Evolutionary conservation across 306 rosid species (phyloP).

Genomic region (Bauhinia variegata): DNA sequence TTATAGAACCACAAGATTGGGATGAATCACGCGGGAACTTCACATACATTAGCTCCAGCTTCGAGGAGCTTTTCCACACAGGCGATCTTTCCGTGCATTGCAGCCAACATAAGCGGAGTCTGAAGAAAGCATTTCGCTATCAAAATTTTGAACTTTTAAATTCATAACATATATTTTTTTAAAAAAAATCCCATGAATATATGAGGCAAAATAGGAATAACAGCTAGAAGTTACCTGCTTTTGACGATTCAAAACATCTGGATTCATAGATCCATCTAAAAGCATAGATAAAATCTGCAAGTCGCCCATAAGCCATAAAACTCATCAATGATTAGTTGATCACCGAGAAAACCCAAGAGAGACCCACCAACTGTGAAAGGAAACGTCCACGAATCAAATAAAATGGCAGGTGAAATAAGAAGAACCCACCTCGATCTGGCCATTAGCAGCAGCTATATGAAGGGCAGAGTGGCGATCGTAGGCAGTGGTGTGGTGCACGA

Average conservation of each 20-base stretch:
- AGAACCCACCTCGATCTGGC: slow-evolving; percentile 85
- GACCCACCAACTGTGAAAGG: slow-evolving; percentile 14
- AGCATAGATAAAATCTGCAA: slow-evolving; percentile 76
- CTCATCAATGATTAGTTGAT: too few relatives aligned
- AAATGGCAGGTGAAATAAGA: not conserved
- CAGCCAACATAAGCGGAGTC: slow-evolving; percentile 98
- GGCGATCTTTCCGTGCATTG: slow-evolving; percentile 90
- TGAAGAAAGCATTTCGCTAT: slow-evolving; percentile 44
- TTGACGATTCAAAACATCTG: slow-evolving; percentile 89
- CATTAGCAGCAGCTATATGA: slow-evolving; percentile 95
- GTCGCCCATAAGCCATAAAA: too few relatives aligned
- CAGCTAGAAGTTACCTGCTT: slow-evolving; percentile 62
- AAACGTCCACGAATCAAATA: not conserved
- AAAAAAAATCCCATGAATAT: slow-evolving; percentile 4
- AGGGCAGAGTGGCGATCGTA: slow-evolving; percentile 85
- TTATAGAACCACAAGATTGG: too few relatives aligned
- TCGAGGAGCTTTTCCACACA: slow-evolving; percentile 80
- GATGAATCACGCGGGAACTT: slow-evolving; percentile 15
- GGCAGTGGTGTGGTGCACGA: slow-evolving; percentile 65
- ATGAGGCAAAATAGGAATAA: not conserved
- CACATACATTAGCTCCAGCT: slow-evolving; percentile 85
- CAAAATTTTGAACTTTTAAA: slow-evolving; percentile 14
- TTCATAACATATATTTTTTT: too few relatives aligned
- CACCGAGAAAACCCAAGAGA: slow-evolving; percentile 24
- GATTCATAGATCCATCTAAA: slow-evolving; percentile 73